Evolutionary conservation across 2,329 filamentous ascomycete species (phyloP).

Genomic region (Penicillium sp.): DNA sequence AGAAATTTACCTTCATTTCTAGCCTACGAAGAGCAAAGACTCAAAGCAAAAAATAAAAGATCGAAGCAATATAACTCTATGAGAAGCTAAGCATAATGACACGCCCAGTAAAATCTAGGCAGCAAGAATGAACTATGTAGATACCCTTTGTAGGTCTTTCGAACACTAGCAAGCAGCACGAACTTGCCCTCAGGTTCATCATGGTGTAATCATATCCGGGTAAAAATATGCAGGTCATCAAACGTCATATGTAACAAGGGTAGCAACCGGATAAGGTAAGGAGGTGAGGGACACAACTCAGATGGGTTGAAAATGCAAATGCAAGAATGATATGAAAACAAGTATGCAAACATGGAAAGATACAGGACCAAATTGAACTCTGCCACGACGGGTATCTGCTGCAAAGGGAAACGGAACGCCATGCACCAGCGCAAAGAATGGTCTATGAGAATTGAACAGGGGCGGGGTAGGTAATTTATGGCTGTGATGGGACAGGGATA

Average conservation of each 20-base stretch:
- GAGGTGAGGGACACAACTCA: background rate
- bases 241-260: conserved; percentile 10
- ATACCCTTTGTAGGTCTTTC: background rate
- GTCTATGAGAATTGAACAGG: conserved; percentile 9
- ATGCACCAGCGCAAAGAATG: conserved; percentile 13
- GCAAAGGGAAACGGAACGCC: conserved; percentile 22
- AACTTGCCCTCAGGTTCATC: background rate
- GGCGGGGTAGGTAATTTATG: background rate
- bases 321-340: background rate
- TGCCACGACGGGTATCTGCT: conserved; percentile 24
- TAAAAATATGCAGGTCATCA: conserved; percentile 19
- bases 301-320: conserved; percentile 1
- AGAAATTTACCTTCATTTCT: no score
- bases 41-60: background rate
- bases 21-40: background rate
- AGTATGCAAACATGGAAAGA: conserved; percentile 1
- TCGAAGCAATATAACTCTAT: background rate
- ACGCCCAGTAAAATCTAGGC: background rate
- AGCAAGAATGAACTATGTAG: background rate
- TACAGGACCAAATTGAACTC: conserved; percentile 9
- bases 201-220: conserved; percentile 3
- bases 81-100: background rate
- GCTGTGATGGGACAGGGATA: background rate
- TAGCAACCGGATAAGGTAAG: background rate
- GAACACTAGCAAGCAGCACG: background rate